Base-by-base conservation (phyloP, 148 eudicot genomes). In the Silene conica region DNA sequence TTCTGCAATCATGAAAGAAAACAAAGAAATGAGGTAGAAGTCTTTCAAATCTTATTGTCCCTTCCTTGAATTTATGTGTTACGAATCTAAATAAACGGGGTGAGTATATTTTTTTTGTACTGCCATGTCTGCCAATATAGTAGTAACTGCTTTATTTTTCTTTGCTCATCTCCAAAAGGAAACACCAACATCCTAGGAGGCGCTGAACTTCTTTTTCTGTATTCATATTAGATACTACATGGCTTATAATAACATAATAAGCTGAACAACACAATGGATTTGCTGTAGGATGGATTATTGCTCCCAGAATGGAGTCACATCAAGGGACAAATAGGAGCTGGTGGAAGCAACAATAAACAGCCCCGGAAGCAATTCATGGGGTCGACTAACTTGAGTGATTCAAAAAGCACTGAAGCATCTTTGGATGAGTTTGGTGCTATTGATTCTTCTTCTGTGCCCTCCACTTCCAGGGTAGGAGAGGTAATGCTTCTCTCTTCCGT, bases 11-110 rank as follows among this genome's bases (percentile, higher is more conserved):
- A 89, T 54, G 97, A 93, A 86, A 81, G 97, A 78, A 91, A 83
- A 80, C 98, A 95, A 84, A 85, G 89, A 86, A 85, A 84, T 64
- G 97, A 90, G 98, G 98, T 94, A 87, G 61, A 3, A 28, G 48
- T 46, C 67, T 72, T 22, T 31, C 58, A 23, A n/a, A n/a, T n/a
- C n/a, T n/a, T n/a, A n/a, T 31, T 31, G 3, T 5, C 34, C 34
- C 34, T 31, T 31, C 5, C 34, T 31, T 31, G 3, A 31, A 31
- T 31, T 31, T 31, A 2, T 31, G 5, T 31, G 34, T 31, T 31
- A 0, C 5, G 34, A 31, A 31, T 3, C 34, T 31, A 31, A 31
- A 31, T 31, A 5, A 31, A 31, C 4, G 34, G 34, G 4, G 34
- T 31, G 34, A 31, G 34, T 31, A 31, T 3, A 31, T 31, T 31